A percentile compares a stretch with the other conserved stretches of the same genome.
Evolutionary conservation across 768 basidiomycete species (phyloP).

Genomic region (Artomyces pyxidatus): DNA sequence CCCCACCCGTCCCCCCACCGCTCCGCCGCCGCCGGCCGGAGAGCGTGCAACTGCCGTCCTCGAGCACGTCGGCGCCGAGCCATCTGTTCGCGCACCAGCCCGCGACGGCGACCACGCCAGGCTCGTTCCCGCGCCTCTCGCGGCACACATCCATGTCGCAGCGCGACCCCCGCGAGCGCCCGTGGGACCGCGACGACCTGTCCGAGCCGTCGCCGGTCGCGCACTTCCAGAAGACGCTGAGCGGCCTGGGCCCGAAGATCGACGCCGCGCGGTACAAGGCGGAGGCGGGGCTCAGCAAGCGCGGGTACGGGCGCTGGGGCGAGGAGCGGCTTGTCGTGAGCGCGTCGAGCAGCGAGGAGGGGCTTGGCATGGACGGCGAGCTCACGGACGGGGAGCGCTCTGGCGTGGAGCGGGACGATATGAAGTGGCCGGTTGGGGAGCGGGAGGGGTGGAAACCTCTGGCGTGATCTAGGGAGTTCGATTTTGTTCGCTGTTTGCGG

Average conservation of each 20-base stretch:
- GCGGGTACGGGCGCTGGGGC: conserved; percentile 44
- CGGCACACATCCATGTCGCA: conserved; percentile 33
- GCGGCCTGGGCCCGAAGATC: conserved; percentile 31
- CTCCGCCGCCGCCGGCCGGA: conserved; percentile 49
- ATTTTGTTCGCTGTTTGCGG: no score
- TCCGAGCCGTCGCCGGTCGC: conserved; percentile 26
- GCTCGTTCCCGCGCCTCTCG: conserved; percentile 20
- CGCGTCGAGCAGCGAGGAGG: conserved; percentile 16
- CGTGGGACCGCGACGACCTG: conserved; percentile 3
- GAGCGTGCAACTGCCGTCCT: conserved; percentile 43
- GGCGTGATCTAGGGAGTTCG: neutral
- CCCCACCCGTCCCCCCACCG: conserved; percentile 34
- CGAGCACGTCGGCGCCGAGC: neutral
- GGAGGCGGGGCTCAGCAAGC: conserved; percentile 54
- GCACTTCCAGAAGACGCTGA: conserved; percentile 37
- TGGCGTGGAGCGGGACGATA: conserved; percentile 36
- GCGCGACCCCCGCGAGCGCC: conserved; percentile 8
- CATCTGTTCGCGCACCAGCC: conserved; percentile 2
- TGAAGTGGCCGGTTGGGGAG: conserved; percentile 56
- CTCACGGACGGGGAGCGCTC: conserved; percentile 7
- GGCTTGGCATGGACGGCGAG: conserved; percentile 13
- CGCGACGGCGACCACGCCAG: conserved; percentile 10
- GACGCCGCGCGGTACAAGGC: conserved; percentile 65
- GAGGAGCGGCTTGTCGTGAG: conserved; percentile 33
- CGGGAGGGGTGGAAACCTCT: conserved; percentile 50